Evolutionary conservation across 441 rosid genomes (phyloP).

Genomic region (Adansonia gregorii): DNA sequence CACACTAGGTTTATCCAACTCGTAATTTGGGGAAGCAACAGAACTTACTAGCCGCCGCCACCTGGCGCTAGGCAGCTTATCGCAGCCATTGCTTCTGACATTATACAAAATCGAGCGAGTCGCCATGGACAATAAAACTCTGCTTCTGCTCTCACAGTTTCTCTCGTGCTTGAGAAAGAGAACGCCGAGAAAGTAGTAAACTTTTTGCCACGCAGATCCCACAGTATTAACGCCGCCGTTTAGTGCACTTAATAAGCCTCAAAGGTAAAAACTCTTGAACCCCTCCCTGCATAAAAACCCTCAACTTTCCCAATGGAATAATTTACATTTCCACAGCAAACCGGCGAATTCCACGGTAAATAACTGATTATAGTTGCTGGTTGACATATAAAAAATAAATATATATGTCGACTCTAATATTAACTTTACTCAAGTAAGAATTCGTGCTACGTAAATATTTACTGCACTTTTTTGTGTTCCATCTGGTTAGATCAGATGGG

Average conservation of each 20-base stretch:
- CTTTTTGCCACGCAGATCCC: neutral
- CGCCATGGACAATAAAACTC: conserved; percentile 30
- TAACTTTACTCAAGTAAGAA: conserved; percentile 86
- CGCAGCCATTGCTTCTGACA: conserved; percentile 21
- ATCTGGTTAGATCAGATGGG: conserved; percentile 3
- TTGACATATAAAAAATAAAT: too few species aligned
- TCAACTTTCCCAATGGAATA: neutral
- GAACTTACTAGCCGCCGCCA: conserved; percentile 23
- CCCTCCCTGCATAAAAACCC: neutral
- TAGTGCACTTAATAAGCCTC: neutral
- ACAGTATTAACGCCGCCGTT: neutral
- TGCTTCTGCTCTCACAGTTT: neutral
- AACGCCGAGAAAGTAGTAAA: neutral
- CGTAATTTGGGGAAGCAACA: conserved; percentile 4
- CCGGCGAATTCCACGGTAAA: too few species aligned
- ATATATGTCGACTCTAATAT: conserved; percentile 49
- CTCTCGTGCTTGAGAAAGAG: neutral
- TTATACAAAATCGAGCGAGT: conserved; percentile 23
- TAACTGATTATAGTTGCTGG: too few species aligned
- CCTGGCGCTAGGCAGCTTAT: neutral
- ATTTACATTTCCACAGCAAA: too few species aligned
- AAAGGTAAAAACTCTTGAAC: neutral
- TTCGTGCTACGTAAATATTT: conserved; percentile 22
- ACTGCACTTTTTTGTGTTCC: conserved; percentile 6
- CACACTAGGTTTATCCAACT: neutral